A percentile compares a stretch with the other conserved stretches of the same genome.
phyloP scores from a whole-genome alignment of 2,329 filamentous ascomycete species.

The Sclerotinia sclerotiorum region DNA sequence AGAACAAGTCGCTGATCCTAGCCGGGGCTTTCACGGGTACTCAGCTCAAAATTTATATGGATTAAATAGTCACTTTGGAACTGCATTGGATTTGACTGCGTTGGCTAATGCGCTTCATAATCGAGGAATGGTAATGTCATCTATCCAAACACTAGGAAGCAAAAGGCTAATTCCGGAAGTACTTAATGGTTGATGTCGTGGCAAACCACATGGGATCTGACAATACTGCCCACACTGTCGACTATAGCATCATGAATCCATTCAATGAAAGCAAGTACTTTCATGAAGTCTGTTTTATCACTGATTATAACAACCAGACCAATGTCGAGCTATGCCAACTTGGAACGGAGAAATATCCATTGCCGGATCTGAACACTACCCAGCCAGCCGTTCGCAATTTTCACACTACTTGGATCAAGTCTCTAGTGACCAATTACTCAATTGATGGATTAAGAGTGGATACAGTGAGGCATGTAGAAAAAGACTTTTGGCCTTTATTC shows the following conservation, averaged over 20 bases:
- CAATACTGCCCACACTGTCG: conserved; percentile 41
- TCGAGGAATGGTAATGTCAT: conserved; percentile 42
- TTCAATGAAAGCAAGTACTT: conserved; percentile 43
- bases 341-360: conserved; percentile 35
- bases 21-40: conserved; percentile 47
- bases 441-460: conserved; percentile 53
- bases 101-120: conserved; percentile 47
- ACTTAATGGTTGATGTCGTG: conserved; percentile 54
- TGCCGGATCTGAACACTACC: conserved; percentile 40
- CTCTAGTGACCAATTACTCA: conserved; percentile 38
- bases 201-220: conserved; percentile 48
- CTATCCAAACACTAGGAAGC: accelerated
- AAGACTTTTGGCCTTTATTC: conserved; percentile 57
- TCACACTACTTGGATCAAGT: conserved; percentile 34
- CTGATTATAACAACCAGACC: conserved; percentile 43
- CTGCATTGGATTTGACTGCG: conserved; percentile 47
- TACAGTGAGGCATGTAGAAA: conserved; percentile 48
- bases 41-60: conserved; percentile 49
- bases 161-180: conserved; percentile 34
- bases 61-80: conserved; percentile 51
- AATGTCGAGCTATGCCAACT: conserved; percentile 34
- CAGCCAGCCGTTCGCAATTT: conserved; percentile 30
- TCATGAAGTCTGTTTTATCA: conserved; percentile 39
- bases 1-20: conserved; percentile 41
- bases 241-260: conserved; percentile 43